Evolutionary conservation across 192 early-diverging fungal genomes (phyloP).

Genomic region (Dispira parvispora): DNA sequence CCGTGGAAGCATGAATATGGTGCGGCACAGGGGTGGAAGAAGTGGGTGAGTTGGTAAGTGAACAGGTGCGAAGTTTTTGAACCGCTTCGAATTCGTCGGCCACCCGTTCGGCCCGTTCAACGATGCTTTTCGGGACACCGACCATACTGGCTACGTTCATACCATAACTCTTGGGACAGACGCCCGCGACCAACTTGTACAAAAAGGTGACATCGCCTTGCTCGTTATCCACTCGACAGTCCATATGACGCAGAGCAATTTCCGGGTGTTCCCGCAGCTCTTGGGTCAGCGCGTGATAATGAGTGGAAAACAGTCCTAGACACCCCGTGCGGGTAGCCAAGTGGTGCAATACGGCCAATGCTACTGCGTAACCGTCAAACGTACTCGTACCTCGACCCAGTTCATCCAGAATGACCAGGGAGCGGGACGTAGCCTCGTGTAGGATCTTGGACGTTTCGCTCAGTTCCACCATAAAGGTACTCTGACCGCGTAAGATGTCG

Average conservation of each 20-base stretch:
- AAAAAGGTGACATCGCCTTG: slow-evolving; percentile 83
- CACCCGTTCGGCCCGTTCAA: slow-evolving; percentile 47
- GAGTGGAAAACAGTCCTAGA: slow-evolving; percentile 88
- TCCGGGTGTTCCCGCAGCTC: slow-evolving; percentile 58
- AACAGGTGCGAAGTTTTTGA: slow-evolving; percentile 13
- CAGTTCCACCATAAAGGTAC: slow-evolving; percentile 95
- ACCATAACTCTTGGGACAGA: slow-evolving; percentile 85
- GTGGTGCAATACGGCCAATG: slow-evolving; percentile 75
- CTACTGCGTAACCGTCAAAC: slow-evolving; percentile 93
- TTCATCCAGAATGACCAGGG: slow-evolving; percentile 93
- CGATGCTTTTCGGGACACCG: slow-evolving; percentile 55
- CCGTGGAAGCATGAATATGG: not conserved
- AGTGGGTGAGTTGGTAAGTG: not conserved
- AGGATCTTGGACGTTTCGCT: slow-evolving; percentile 86
- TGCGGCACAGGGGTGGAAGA: not conserved
- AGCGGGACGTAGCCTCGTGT: slow-evolving; percentile 71
- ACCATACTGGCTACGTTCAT: slow-evolving; percentile 99
- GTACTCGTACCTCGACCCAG: slow-evolving; percentile 94
- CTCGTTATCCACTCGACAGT: slow-evolving; percentile 59
- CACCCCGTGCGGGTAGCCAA: slow-evolving; percentile 68
- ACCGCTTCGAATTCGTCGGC: slow-evolving; percentile 59
- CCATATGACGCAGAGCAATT: slow-evolving; percentile 79
- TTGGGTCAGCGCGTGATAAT: slow-evolving; percentile 82
- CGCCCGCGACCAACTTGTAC: slow-evolving; percentile 73
- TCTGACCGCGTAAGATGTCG: slow-evolving; percentile 84